Evolutionary conservation across 805 yeast genomes (phyloP).

Genomic region (Ogataea methanolica): DNA sequence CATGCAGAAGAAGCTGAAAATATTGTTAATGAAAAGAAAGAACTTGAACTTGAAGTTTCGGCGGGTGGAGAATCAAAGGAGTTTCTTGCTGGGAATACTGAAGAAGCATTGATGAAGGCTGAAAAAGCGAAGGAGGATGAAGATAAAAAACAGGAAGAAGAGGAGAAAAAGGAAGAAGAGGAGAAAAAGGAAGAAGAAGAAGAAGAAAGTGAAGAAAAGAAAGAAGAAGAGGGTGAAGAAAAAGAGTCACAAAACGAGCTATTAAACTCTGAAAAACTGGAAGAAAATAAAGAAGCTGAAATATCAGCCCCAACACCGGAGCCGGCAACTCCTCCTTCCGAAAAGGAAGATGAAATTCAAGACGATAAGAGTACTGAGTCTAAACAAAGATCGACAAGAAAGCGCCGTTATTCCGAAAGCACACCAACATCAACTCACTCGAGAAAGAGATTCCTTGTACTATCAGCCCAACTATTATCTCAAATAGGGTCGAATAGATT

Average conservation of each 20-base stretch:
- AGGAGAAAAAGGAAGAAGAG: too few species aligned
- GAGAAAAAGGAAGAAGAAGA: neutral
- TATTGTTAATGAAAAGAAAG: too few species aligned
- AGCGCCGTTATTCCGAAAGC: constrained; percentile 18
- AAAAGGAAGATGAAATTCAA: neutral
- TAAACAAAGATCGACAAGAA: constrained; percentile 5
- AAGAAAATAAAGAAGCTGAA: constrained; percentile 2
- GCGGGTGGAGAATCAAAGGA: too few species aligned
- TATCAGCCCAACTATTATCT: constrained; percentile 57
- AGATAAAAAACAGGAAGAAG: too few species aligned
- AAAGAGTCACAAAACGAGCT: neutral
- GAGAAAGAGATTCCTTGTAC: constrained; percentile 53
- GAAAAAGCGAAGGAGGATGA: too few species aligned
- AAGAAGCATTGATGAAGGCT: too few species aligned
- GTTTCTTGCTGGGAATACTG: too few species aligned
- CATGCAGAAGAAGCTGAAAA: too few species aligned
- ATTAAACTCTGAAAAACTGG: constrained; percentile 4
- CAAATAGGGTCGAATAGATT: constrained; percentile 66
- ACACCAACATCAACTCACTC: constrained; percentile 15
- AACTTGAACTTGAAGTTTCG: too few species aligned
- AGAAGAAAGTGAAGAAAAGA: too few species aligned
- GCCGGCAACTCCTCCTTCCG: constrained; percentile 15
- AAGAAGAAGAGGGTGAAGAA: neutral
- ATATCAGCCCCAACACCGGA: constrained; percentile 16
- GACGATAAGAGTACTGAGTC: constrained; percentile 4